Evolutionary conservation across 78 protist species (phyloP).

Genomic region (Dictyostelium firmibasis): DNA sequence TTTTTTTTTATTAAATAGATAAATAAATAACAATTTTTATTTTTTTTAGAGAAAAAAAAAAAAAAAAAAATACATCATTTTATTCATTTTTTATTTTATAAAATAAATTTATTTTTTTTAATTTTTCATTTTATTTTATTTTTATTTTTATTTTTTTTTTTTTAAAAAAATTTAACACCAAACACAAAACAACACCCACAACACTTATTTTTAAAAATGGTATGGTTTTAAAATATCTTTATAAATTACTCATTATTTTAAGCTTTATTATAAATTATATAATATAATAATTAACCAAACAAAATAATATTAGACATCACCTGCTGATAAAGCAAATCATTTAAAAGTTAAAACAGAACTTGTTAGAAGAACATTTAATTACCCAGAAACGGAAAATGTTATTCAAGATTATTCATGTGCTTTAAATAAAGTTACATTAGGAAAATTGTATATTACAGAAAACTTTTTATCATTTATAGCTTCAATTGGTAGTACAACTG

Average conservation of each 20-base stretch:
- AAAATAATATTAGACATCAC: not conserved
- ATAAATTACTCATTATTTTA: too few species aligned
- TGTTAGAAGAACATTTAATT: slow-evolving; percentile 68
- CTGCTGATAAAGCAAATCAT: slow-evolving; percentile 44
- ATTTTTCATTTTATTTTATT: too few species aligned
- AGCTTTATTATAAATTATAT: too few species aligned
- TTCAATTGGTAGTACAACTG: slow-evolving; percentile 34
- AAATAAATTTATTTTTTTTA: too few species aligned
- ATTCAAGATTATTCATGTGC: slow-evolving; percentile 75
- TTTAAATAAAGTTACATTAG: slow-evolving; percentile 34
- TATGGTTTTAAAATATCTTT: not conserved
- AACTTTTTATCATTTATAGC: slow-evolving; percentile 62
- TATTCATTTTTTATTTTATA: not conserved
- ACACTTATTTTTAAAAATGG: not conserved
- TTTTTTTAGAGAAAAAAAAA: too few species aligned
- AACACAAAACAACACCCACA: not conserved
- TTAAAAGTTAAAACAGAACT: slow-evolving; percentile 51
- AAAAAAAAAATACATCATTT: too few species aligned
- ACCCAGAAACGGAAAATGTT: slow-evolving; percentile 72
- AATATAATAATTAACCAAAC: not conserved
- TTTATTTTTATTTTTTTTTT: too few species aligned
- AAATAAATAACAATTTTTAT: too few species aligned
- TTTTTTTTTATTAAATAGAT: too few species aligned
- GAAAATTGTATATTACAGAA: slow-evolving; percentile 45
- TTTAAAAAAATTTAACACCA: too few species aligned